Base-by-base conservation (phyloP, 2,329 filamentous ascomycete genomes). In the Epichloe aotearoae region DNA sequence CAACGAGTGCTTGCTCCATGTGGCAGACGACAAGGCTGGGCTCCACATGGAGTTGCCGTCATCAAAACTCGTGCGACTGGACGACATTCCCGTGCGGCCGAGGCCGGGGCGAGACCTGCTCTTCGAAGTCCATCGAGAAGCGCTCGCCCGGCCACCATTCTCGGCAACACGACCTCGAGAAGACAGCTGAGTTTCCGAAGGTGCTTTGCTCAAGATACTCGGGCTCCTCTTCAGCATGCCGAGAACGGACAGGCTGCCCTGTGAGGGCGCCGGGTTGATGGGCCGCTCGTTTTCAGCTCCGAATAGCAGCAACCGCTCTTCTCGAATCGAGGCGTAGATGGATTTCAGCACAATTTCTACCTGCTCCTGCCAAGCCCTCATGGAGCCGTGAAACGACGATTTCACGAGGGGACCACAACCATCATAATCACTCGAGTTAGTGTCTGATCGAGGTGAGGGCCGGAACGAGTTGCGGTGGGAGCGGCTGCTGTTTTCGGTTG, bases 1-100 rank as follows among this genome's bases (percentile, higher is more conserved):
- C 53, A 95, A 76, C 0, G 91, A 97, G 62, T 93, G 87, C 60
- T 88, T 91, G 70, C 90, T 96, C 89, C 90, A 96, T 0, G 87
- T 93, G 56, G 89, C 95, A n/a, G 89, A 95, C 19, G 88, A 88
- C 39, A 74, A 69, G 1, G 80, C 73, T 11, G 93, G 93, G 59
- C 88, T 96, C 88, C 88, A 97, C 45, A 96, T 76, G 2, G 88
- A 94, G 54, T 82, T 86, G 53, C 83, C 81, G 59, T 98, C 93
- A 53, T 98, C 93, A 56, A 98, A 80, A 66, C 91, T 97, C 10
- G 91, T 97, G 47, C 90, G 81, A 62, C 89, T 96, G 0, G 91
- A 96, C 23, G 86, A 89, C 62, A 95, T 80, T 12, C 86, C 88
- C 40, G 85, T 91, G 47, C 80, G 78, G 40, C 84, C 84, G 55